Evolutionary conservation across 2,329 filamentous ascomycete genomes (phyloP).

Genomic region (Microthyrium microscopicum): DNA sequence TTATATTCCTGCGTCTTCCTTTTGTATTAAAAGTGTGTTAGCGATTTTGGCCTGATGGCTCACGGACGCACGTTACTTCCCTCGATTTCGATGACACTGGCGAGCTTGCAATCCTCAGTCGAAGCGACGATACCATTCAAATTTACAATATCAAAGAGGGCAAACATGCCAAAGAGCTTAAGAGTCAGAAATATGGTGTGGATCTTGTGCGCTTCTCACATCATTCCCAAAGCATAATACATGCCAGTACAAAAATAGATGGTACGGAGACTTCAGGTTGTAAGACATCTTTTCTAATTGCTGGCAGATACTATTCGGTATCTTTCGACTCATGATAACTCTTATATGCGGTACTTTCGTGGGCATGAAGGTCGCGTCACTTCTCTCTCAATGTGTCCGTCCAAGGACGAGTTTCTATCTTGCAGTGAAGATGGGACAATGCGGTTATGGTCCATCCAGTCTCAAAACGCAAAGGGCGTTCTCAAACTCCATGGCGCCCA

Average conservation of each 20-base stretch:
- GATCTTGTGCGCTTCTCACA: constrained; percentile 92
- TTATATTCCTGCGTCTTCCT: no score
- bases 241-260: constrained; percentile 90
- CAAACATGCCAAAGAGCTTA: constrained; percentile 70
- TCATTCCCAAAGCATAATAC: constrained; percentile 77
- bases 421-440: constrained; percentile 84
- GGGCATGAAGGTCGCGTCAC: constrained; percentile 80
- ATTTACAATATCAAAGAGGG: constrained; percentile 90
- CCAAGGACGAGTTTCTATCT: constrained; percentile 80
- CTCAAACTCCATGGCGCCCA: constrained; percentile 67
- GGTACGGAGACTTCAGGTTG: constrained; percentile 30
- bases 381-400: constrained; percentile 66
- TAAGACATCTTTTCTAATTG: no score
- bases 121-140: constrained; percentile 88
- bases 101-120: constrained; percentile 77
- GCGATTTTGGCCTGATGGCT: constrained; percentile 28
- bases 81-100: constrained; percentile 94
- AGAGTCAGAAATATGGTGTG: constrained; percentile 93
- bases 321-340: constrained; percentile 86
- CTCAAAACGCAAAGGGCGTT: constrained; percentile 62
- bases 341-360: constrained; percentile 89
- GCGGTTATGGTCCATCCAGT: constrained; percentile 74
- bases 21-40: no score
- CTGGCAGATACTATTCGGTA: constrained; percentile 68
- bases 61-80: constrained; percentile 57